Percentiles rank a stretch among this genome's conserved stretches.
Conservation (phyloP, 805 yeast genomes). For the Yamadazyma phyllophila region DNA sequence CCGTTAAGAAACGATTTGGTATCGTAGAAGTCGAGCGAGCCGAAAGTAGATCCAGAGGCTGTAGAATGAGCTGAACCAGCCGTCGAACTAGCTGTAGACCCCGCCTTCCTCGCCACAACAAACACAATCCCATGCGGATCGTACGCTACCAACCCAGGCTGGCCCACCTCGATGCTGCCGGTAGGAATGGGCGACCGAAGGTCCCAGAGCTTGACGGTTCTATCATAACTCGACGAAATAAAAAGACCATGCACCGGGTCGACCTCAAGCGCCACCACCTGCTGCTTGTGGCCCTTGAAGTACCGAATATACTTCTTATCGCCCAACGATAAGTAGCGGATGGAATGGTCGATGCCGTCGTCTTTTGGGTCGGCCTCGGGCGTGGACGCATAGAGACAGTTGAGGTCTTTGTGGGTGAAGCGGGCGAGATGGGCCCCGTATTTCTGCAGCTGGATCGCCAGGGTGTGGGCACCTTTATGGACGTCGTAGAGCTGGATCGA, state of each 20-base stretch:
- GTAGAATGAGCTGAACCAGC: too few species aligned
- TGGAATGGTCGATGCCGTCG: constrained; percentile 59
- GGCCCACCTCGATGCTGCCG: constrained; percentile 53
- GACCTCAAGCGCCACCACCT: constrained; percentile 70
- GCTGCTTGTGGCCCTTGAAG: constrained; percentile 81
- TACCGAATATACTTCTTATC: constrained; percentile 81
- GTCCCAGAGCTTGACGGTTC: constrained; percentile 88
- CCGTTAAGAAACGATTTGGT: constrained; percentile 53
- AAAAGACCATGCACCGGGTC: constrained; percentile 67
- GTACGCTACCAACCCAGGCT: constrained; percentile 59
- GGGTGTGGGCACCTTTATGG: constrained; percentile 61
- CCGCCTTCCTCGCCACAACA: constrained; percentile 57
- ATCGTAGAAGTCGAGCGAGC: constrained; percentile 58
- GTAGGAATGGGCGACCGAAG: constrained; percentile 61
- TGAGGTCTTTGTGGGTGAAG: constrained; percentile 71
- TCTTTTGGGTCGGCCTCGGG: constrained; percentile 21
- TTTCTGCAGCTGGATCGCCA: constrained; percentile 77
- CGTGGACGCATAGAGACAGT: constrained; percentile 83
- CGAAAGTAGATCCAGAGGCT: too few species aligned
- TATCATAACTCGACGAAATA: constrained; percentile 69
- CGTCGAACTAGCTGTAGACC: neutral
- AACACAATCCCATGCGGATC: constrained; percentile 86
- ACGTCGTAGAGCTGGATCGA: constrained; percentile 80
- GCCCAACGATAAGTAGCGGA: constrained; percentile 72
- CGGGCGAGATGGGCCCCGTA: constrained; percentile 88